A percentile compares a stretch with the other conserved stretches of the same genome.
Evolutionary conservation across 2,329 filamentous ascomycete species (phyloP).

Genomic region (Aspergillus caelatus): DNA sequence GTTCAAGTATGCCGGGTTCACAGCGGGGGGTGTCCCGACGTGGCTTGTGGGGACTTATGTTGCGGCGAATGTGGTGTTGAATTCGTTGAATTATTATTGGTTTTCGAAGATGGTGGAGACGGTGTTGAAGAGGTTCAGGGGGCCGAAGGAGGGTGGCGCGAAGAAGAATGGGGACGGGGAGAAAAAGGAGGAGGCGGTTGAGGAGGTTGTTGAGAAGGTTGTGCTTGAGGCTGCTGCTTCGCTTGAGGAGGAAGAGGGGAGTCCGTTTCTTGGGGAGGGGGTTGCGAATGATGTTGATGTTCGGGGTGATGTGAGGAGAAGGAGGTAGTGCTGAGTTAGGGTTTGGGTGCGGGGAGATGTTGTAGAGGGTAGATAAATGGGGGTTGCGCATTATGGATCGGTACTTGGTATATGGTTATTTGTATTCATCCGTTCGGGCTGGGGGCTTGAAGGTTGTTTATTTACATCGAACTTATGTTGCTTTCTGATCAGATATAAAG

Average conservation of each 20-base stretch:
- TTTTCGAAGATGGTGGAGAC: conserved; percentile 70
- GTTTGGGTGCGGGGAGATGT: neutral
- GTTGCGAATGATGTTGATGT: conserved; percentile 62
- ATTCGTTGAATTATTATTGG: conserved; percentile 67
- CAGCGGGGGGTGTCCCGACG: conserved; percentile 50
- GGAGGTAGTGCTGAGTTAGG: conserved; percentile 16
- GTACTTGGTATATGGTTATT: neutral
- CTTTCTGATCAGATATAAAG: neutral
- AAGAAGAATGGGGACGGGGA: conserved; percentile 16
- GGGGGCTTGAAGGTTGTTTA: neutral
- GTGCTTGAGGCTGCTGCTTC: conserved; percentile 39
- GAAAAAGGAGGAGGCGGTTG: conserved; percentile 12
- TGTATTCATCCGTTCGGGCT: neutral
- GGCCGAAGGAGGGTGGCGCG: conserved; percentile 25
- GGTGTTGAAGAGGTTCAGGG: conserved; percentile 63
- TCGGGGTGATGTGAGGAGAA: conserved; percentile 75
- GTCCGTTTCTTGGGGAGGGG: conserved; percentile 29
- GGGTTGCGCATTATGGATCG: neutral
- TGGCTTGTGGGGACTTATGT: conserved; percentile 65
- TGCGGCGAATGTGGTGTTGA: conserved; percentile 61
- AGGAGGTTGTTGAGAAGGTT: conserved; percentile 28
- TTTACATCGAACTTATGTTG: neutral
- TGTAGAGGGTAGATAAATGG: neutral
- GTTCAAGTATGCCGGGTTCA: conserved; percentile 50
- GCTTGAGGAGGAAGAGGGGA: conserved; percentile 34